Evolutionary conservation across 257 asterid genomes (phyloP).

Genomic region (Solanum arcanum): DNA sequence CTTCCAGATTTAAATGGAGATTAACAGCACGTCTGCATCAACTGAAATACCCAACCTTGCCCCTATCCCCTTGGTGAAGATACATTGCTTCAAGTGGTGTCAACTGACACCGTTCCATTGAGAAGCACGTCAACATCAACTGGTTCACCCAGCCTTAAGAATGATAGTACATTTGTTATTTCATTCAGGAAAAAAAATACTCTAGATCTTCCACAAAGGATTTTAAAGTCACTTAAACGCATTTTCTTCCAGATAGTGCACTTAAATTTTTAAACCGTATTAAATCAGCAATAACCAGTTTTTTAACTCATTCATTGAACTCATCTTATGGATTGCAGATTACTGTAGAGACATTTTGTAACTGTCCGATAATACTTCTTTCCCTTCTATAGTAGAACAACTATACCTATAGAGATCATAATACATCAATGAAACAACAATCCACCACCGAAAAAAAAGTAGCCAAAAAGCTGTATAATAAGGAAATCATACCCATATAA

Average conservation of each 20-base stretch:
- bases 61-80: neutral
- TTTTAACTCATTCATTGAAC: neutral
- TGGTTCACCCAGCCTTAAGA: neutral
- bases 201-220: neutral
- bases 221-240: neutral
- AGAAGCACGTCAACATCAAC: neutral
- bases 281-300: neutral
- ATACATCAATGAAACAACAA: neutral
- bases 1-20: neutral
- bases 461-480: neutral
- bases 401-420: neutral
- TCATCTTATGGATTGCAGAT: neutral
- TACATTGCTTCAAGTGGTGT: neutral
- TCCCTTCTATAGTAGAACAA: neutral
- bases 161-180: neutral
- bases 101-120: neutral
- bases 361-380: neutral
- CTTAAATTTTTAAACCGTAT: neutral
- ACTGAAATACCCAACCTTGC: neutral
- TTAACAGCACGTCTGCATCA: neutral
- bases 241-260: neutral
- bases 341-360: neutral
- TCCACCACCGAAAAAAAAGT: neutral
- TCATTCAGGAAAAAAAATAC: neutral
- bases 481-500: slow-evolving; percentile 57